Evolutionary conservation across 768 basidiomycete species (phyloP), one percentile per base, ranked within the genome.

Genomic region (Termitomyces titanicus): DNA sequence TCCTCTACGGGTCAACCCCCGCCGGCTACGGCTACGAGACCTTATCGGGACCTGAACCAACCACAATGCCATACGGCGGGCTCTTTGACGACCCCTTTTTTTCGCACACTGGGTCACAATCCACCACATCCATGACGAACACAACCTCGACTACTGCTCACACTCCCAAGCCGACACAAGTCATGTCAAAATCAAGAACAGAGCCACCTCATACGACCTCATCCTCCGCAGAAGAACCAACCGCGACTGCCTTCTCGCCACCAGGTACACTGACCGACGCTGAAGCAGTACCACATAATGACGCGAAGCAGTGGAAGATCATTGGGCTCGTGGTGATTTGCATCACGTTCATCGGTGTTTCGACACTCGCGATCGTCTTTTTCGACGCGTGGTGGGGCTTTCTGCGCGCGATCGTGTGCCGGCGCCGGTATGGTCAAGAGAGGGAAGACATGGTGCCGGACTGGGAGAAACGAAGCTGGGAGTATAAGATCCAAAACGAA

Each of bases 361-460:
- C 79, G 47, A 77, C 86, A 59, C 73, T 88, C 47, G 70, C 77
- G 8, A 71, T 83, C 52, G 78, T 85, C 27, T 89, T 85, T 70
- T 89, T 88, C 69, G 87, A 91, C 69, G 78, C 82, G 34, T 84
- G 86, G 78, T 84, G 79, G 78, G 75, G 79, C 24, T 83, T 88
- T 66, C 51, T 86, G 50, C 70, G 75, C 34, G 83, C 82, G 44
- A 62, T 81, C 46, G 42, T 81, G 20, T 74, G 76, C 54, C 75
- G 79, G 57, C 68, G 68, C 29, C 67, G 66, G 60, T 67, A 66
- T 45, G 64, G 64, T 7, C 54, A 56, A 9, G 74, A 74, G 25
- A 64, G 69, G 31, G 87, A 89, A 66, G 77, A 80, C 53, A 68
- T 88, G 68, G 72, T 86, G 27, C 81, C 81, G 0, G 87, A 89